Evolutionary conservation across 2,329 filamentous ascomycete species (phyloP).

Genomic region (Colletotrichum theobromicola): DNA sequence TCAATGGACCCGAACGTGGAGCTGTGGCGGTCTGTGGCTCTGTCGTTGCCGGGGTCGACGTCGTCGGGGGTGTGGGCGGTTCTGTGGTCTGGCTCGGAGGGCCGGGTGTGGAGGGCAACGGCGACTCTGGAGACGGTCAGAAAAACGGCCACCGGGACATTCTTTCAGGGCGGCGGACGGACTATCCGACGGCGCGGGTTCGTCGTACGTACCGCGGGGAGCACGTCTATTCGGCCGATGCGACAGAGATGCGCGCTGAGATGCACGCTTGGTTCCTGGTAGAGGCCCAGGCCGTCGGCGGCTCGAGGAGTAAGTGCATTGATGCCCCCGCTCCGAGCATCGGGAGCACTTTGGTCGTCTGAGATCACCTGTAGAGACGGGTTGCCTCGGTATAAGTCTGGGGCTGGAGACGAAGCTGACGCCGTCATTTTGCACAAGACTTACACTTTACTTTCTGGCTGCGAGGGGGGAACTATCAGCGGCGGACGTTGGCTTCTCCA

Average conservation of each 20-base stretch:
- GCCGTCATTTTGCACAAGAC: neutral
- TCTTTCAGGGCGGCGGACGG: neutral
- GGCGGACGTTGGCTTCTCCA: neutral
- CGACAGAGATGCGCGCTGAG: neutral
- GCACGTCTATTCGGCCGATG: neutral
- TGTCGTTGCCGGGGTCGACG: neutral
- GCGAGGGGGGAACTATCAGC: neutral
- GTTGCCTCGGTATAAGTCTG: neutral
- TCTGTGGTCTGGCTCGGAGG: neutral
- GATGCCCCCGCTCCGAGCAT: neutral
- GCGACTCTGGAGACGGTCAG: neutral
- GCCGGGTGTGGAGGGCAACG: neutral
- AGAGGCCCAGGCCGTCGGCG: conserved; percentile 19
- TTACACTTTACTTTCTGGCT: neutral
- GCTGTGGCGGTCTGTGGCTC: neutral
- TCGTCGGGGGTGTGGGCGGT: neutral
- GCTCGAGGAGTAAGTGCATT: conserved; percentile 14
- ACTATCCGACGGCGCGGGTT: neutral
- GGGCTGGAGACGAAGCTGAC: neutral
- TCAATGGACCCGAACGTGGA: neutral
- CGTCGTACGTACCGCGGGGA: neutral
- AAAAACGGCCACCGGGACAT: neutral
- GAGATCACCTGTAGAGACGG: neutral
- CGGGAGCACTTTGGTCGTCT: neutral
- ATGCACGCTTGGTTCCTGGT: neutral